Conservation (phyloP, 176 grass and related monocot species). For the Bromus sterilis region DNA sequence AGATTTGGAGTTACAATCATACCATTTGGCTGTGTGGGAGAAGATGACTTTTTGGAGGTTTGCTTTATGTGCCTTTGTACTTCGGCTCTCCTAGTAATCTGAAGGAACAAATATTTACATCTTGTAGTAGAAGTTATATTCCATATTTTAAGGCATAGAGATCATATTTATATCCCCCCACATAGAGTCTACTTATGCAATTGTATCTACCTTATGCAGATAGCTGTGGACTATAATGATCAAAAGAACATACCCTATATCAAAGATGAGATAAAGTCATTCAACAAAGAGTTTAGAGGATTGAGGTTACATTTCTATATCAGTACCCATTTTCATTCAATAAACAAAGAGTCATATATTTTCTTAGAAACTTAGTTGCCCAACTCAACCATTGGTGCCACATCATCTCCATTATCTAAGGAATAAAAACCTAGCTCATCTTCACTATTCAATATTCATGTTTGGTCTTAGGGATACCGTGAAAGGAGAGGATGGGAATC, state of each 20-base stretch:
- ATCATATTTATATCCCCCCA: neutral
- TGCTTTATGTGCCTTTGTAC: neutral
- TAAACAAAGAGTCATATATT: neutral
- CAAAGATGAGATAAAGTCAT: conserved; percentile 54
- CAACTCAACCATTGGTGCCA: neutral
- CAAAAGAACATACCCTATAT: conserved; percentile 61
- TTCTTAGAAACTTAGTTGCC: too few relatives aligned
- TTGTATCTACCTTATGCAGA: conserved; percentile 24
- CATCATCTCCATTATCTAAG: neutral
- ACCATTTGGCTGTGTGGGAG: conserved; percentile 90
- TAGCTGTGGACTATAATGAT: conserved; percentile 87
- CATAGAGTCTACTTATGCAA: neutral
- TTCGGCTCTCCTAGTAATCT: neutral
- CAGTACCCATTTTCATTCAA: neutral
- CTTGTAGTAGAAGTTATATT: neutral
- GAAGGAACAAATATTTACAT: neutral
- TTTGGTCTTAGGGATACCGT: conserved; percentile 49
- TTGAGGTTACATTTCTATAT: conserved; percentile 45
- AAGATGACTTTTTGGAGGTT: conserved; percentile 91
- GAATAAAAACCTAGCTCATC: neutral
- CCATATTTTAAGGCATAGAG: neutral
- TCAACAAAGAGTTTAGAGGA: conserved; percentile 38
- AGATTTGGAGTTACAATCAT: conserved; percentile 74
- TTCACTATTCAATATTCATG: too few relatives aligned
- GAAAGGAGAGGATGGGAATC: conserved; percentile 53